A percentile compares a stretch with the other conserved stretches of the same genome.
These are phyloP conservation scores for Aulographum hederae DNA, from an alignment of 2,329 filamentous ascomycete genomes.

Conservation along the genomic window DNA sequence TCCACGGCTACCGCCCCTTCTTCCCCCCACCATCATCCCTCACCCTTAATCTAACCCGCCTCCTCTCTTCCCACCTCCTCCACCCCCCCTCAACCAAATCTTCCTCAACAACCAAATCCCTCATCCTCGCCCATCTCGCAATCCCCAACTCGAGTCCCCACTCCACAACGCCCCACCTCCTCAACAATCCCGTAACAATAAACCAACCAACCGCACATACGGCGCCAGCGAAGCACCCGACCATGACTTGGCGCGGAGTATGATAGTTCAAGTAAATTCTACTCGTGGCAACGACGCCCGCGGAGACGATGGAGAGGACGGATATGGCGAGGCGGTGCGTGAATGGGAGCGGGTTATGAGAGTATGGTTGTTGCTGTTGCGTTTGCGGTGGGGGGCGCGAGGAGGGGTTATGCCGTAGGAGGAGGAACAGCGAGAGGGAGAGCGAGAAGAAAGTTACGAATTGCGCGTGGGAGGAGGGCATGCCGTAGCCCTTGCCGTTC, in stretches of 20 bases:
- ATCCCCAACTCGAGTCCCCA: constrained; percentile 52
- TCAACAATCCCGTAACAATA: constrained; percentile 42
- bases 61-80: constrained; percentile 64
- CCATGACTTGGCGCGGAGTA: constrained; percentile 71
- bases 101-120: constrained; percentile 75
- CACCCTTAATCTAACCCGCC: too few relatives aligned
- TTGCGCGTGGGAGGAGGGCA: constrained; percentile 91
- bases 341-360: constrained; percentile 38
- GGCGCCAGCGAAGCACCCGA: constrained; percentile 53
- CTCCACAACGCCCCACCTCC: constrained; percentile 49
- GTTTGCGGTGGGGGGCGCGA: too few relatives aligned
- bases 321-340: constrained; percentile 41
- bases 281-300: constrained; percentile 49
- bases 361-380: neutral
- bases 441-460: constrained; percentile 86
- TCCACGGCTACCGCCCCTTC: too few relatives aligned
- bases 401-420: constrained; percentile 60
- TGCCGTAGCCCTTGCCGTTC: constrained; percentile 87
- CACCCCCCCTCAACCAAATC: constrained; percentile 83
- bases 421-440: constrained; percentile 66
- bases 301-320: constrained; percentile 19
- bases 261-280: constrained; percentile 88
- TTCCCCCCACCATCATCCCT: too few relatives aligned
- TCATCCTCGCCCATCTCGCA: constrained; percentile 48
- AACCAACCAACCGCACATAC: constrained; percentile 68